Percentiles rank a stretch among this genome's conserved stretches.
These are phyloP conservation scores for Delphinella strobiligena DNA, from an alignment of 2,329 filamentous ascomycete species.

Conservation along the genomic window DNA sequence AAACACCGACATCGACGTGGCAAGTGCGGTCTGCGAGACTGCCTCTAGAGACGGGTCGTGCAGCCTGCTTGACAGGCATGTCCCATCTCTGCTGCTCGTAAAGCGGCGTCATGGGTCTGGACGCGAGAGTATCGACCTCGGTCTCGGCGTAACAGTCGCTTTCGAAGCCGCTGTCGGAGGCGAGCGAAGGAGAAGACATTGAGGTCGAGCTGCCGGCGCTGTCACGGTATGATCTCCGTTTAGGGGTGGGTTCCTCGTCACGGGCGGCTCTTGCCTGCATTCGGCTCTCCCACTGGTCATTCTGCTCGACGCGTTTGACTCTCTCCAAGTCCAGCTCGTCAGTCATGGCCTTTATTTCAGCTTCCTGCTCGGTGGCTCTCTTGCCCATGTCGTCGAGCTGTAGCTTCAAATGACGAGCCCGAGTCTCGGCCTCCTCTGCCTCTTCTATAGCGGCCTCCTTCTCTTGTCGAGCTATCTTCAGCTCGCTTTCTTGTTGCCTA, in stretches of 20 bases:
- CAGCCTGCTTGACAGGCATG: neutral
- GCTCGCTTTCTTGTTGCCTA: conserved; percentile 36
- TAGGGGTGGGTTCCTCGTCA: conserved; percentile 16
- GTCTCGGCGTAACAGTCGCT: conserved; percentile 33
- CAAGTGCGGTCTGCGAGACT: conserved; percentile 9
- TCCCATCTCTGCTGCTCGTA: conserved; percentile 19
- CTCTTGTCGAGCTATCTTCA: conserved; percentile 41
- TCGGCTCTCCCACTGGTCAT: conserved; percentile 22
- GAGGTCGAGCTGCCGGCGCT: conserved; percentile 13
- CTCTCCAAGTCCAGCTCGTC: conserved; percentile 36
- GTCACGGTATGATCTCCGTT: conserved; percentile 15
- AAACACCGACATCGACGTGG: conserved; percentile 31
- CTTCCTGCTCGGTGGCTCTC: conserved; percentile 43
- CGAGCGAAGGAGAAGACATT: conserved; percentile 21
- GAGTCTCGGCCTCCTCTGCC: conserved; percentile 46
- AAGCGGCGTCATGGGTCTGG: conserved; percentile 3
- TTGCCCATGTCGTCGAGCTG: conserved; percentile 50
- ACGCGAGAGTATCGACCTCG: conserved; percentile 14
- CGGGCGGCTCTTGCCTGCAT: conserved; percentile 16
- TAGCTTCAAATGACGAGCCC: conserved; percentile 45
- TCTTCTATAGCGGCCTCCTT: conserved; percentile 48
- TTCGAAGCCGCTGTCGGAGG: conserved; percentile 48
- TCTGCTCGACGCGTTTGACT: conserved; percentile 25
- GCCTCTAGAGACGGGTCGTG: conserved; percentile 17
- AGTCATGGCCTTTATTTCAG: conserved; percentile 40